These are phyloP conservation scores for Eutrema japonicum DNA, from an alignment of 345 rosid species.

Conservation along the genomic window DNA sequence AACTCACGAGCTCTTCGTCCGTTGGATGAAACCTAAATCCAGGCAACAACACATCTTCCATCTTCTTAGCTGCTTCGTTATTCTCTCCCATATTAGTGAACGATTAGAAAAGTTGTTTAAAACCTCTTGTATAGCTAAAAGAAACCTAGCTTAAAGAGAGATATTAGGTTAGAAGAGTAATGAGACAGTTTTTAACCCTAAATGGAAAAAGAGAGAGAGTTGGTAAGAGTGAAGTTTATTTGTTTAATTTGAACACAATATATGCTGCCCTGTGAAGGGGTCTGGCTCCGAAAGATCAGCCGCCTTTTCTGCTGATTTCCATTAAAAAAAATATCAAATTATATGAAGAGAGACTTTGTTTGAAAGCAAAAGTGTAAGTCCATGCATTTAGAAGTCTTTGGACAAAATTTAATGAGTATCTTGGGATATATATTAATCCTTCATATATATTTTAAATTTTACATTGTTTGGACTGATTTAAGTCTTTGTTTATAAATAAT, in stretches of 20 bases:
- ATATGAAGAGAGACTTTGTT: constrained; percentile 25
- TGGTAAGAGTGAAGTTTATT: constrained; percentile 36
- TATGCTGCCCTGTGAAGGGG: constrained; percentile 67
- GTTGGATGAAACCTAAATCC: constrained; percentile 93
- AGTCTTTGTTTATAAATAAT: constrained; percentile 7
- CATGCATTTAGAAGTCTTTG: constrained; percentile 18
- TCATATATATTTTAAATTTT: not conserved
- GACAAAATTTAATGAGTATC: constrained; percentile 8
- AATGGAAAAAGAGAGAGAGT: constrained; percentile 12
- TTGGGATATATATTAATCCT: constrained; percentile 28
- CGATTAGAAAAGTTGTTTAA: not conserved
- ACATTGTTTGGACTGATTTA: not conserved
- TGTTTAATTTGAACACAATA: constrained; percentile 56
- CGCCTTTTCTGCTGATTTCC: constrained; percentile 68
- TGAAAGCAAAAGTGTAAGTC: constrained; percentile 22
- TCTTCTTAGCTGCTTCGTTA: constrained; percentile 49
- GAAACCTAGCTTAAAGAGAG: not conserved
- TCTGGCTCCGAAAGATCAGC: constrained; percentile 82
- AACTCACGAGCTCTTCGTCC: constrained; percentile 85
- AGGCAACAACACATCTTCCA: constrained; percentile 72
- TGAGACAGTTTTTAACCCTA: not conserved
- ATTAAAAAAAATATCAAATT: not conserved
- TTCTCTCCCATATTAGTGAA: constrained; percentile 47
- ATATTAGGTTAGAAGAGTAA: not conserved
- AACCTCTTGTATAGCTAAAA: not conserved